These are phyloP conservation scores for Geotrichum phurueaensis DNA, from an alignment of 1,139 yeast genomes.

Conservation along the genomic window DNA sequence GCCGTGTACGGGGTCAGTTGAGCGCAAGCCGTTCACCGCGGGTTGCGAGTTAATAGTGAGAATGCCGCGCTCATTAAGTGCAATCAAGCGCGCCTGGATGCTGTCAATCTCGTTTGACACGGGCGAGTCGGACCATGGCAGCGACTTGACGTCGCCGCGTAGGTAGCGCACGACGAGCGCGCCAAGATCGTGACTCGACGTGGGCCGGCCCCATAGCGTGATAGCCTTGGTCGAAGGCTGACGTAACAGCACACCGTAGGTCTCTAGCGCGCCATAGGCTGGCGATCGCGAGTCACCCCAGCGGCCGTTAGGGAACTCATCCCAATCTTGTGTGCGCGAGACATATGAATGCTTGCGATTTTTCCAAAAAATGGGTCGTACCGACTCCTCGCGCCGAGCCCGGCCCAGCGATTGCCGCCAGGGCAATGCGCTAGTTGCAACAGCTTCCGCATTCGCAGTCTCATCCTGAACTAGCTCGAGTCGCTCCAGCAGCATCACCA, in stretches of 20 bases:
- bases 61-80: slow-evolving; percentile 59
- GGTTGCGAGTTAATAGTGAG: slow-evolving; percentile 93
- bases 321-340: slow-evolving; percentile 88
- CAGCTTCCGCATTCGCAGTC: slow-evolving; percentile 36
- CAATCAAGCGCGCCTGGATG: slow-evolving; percentile 54
- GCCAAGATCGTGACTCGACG: slow-evolving; percentile 52
- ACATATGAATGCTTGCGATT: slow-evolving; percentile 87
- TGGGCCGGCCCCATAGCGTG: slow-evolving; percentile 85
- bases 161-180: slow-evolving; percentile 59
- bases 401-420: slow-evolving; percentile 91
- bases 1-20: slow-evolving; percentile 69
- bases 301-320: slow-evolving; percentile 91
- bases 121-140: slow-evolving; percentile 96
- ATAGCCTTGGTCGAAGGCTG: slow-evolving; percentile 59
- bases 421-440: slow-evolving; percentile 44
- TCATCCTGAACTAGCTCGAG: slow-evolving; percentile 46
- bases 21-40: slow-evolving; percentile 70
- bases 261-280: slow-evolving; percentile 84
- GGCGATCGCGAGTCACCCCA: slow-evolving; percentile 95
- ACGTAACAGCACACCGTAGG: slow-evolving; percentile 47
- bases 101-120: slow-evolving; percentile 68
- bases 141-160: slow-evolving; percentile 60
- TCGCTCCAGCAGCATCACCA: slow-evolving; percentile 78
- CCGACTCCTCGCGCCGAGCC: slow-evolving; percentile 70
- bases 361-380: slow-evolving; percentile 95